Base-by-base conservation (phyloP, 2,329 filamentous ascomycete species). In the Incumbomyces lentus region DNA sequence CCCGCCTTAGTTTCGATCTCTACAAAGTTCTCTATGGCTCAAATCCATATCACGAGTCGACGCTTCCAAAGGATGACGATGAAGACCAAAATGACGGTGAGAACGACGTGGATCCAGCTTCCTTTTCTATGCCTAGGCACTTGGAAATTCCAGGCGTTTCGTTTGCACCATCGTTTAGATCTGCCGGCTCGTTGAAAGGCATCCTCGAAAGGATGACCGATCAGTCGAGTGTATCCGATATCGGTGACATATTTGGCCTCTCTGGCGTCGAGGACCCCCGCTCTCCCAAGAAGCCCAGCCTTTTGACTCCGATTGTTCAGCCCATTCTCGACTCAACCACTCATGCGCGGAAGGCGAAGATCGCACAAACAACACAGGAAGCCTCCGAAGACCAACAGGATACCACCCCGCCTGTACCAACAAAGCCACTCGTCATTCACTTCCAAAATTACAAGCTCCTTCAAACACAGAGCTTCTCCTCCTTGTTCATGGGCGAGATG, bases 381-480 rank as follows among this genome's bases (percentile, higher is more conserved):
- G 5, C 26, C 32, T 11, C 40, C 17, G 31, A 44, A 22, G 16
- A 26, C 3, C 13, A 13, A 13, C 14, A 36, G 31, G 13, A 44
- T 6, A 35, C 4, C 13, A n/a, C 6, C 33, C 33, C 13, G 26
- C 16, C 31, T 12, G 5, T 18, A 35, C 18, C 31, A n/a, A 5
- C 59, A 61, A 22, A n/a, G 16, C 41, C 41, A 22, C 30, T 44
- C 3, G 31, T 46, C 6, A 17, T 38, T 40, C 43, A 46, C 13
- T n/a, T 39, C 17, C 22, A 12, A 7, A 22, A 46, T 88, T 6
- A 81, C 96, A 48, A 71, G 93, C 33, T 86, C 86, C 56, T 68
- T 95, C 11, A 78, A 84, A 60, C 86, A 96, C 61, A 44, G 18
- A 3, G 75, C 5, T 79, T 86, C 48, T 86, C 87, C 10, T 72